Base-by-base conservation (phyloP, 75 land plant species). In the Cupressus sempervirens region DNA sequence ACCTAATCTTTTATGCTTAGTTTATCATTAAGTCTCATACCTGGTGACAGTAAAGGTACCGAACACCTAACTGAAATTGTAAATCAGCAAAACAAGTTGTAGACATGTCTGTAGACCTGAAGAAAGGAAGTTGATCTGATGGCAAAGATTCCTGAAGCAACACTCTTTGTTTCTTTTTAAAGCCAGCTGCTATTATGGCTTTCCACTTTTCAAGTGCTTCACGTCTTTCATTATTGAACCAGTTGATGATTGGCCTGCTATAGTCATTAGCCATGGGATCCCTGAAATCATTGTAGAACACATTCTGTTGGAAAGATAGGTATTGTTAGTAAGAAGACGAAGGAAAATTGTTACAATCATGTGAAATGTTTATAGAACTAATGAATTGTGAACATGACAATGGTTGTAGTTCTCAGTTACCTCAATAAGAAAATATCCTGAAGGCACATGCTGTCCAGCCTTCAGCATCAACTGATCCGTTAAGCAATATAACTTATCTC, bases 41-140 rank as follows among this genome's bases (percentile, higher is more conserved):
- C 94, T 97, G 99, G 80, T 98, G 99, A 82, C 98, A 96, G 83
- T 98, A 98, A 34, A 96, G 91, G 85, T 96, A 98, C 26, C 89
- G 90, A 56, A 92, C 91, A 43, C 99, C 99, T 32, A 96, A 86
- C 70, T 90, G 90, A 84, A 91, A 93, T 15, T 86, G 86, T 82
- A 96, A 75, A 81, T 98, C 97, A 82, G 86, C 88, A 80, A 98
- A 94, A 26, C 87, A 87, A 48, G 92, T 89, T 80, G 70, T 84
- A 15, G 89, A 86, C 98, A 98, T 98, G 84, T 88, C 82, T 67
- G 86, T 83, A 67, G 95, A 73, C 87, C 73, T 88, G 72, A 95
- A 94, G 12, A 40, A 53, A 54, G 97, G 98, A 81, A 96, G 85
- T 12, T 80, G 80, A 20, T 81, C 83, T 0, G 74, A 68, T 34